A percentile compares a stretch with the other conserved stretches of the same genome.
These are phyloP conservation scores for Puccinia hordei DNA, from an alignment of 1,284 basidiomycete genomes.

Conservation along the genomic window DNA sequence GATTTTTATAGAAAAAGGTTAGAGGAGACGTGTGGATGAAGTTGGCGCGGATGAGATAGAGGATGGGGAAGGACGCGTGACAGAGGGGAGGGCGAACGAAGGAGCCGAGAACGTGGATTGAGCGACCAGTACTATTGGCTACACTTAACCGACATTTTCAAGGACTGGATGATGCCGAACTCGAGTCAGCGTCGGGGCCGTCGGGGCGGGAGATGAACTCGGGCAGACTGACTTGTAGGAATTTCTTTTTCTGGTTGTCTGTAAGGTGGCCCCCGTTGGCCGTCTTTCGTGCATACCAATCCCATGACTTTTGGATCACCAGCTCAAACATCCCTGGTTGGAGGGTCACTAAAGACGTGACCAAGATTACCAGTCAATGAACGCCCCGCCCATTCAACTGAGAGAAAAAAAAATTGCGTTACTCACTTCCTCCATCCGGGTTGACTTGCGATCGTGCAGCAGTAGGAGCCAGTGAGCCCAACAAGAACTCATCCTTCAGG, in stretches of 20 bases:
- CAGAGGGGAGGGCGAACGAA: neutral
- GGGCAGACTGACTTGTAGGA: slow-evolving; percentile 13
- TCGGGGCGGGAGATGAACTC: neutral
- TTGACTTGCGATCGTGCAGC: neutral
- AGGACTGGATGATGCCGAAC: neutral
- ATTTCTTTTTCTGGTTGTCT: slow-evolving; percentile 36
- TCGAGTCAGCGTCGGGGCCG: neutral
- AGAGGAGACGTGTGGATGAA: too few relatives aligned
- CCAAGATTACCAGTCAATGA: neutral
- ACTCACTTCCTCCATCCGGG: slow-evolving; percentile 11
- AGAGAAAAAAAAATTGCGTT: neutral
- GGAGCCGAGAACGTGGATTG: neutral
- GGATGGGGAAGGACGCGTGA: neutral
- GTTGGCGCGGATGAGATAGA: too few relatives aligned
- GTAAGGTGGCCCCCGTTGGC: slow-evolving; percentile 25
- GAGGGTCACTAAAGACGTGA: slow-evolving; percentile 12
- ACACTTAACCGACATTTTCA: slow-evolving; percentile 19
- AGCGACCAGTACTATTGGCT: too few relatives aligned
- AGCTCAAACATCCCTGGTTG: slow-evolving; percentile 28
- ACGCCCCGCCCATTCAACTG: neutral
- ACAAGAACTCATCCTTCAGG: slow-evolving; percentile 61
- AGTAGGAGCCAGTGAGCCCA: neutral
- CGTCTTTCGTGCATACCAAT: slow-evolving; percentile 28
- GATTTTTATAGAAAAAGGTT: too few relatives aligned
- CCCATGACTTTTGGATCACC: slow-evolving; percentile 36